Percentiles rank a stretch among this genome's conserved stretches.
These are phyloP conservation scores for Cerrena zonata DNA, from an alignment of 1,284 basidiomycete species.

Conservation along the genomic window DNA sequence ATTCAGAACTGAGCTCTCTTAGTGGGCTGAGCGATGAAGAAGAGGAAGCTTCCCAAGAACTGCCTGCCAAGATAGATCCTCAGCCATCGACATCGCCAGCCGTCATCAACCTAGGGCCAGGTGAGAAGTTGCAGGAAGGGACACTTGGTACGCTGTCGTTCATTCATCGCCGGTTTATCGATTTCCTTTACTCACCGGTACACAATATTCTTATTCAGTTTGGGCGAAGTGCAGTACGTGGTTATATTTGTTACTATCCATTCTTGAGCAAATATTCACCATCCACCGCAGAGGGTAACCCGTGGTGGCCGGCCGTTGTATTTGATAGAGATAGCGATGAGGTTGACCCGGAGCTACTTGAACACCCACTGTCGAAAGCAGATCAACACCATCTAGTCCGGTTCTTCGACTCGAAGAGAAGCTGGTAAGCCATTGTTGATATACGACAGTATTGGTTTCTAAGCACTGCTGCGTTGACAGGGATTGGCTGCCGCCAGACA, in stretches of 20 bases:
- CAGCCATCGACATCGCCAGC: not conserved
- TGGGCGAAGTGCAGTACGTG: conserved; percentile 41
- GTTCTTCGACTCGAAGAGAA: conserved; percentile 42
- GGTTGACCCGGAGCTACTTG: conserved; percentile 33
- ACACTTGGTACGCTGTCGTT: conserved; percentile 32
- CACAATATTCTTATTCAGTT: conserved; percentile 23
- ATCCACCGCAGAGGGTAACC: conserved; percentile 29
- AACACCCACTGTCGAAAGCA: conserved; percentile 16
- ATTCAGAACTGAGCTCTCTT: conserved; percentile 29
- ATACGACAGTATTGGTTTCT: not conserved
- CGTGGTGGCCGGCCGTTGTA: conserved; percentile 42
- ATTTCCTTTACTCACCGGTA: conserved; percentile 1
- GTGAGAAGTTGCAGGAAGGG: conserved; percentile 30
- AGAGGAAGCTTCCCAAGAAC: not conserved
- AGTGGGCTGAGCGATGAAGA: conserved; percentile 25
- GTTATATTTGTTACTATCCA: not conserved
- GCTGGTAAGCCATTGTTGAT: conserved; percentile 29
- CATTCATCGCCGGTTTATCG: not conserved
- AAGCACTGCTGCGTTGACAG: not conserved
- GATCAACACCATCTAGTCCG: conserved; percentile 36
- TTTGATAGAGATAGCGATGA: conserved; percentile 34
- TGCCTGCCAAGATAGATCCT: not conserved
- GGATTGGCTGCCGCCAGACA: conserved; percentile 2
- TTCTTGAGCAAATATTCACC: not conserved
- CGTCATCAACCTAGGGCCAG: conserved; percentile 20